Conservation (phyloP, 2,329 filamentous ascomycete genomes). For the Ceratocystiopsis sp. region DNA sequence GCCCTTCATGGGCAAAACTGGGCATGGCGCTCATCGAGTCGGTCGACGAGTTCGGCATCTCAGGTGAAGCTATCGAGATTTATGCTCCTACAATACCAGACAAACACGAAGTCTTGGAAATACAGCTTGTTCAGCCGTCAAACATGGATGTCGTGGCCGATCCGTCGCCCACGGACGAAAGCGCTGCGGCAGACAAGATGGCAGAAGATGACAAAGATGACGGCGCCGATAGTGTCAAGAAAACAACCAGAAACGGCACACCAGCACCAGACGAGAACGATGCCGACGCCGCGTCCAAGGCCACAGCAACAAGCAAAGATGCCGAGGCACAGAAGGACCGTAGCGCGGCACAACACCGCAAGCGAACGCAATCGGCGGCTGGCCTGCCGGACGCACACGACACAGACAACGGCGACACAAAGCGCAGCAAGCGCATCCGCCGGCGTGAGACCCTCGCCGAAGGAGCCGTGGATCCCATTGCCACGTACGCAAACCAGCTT, state of each 20-base stretch:
- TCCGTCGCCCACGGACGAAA: no score
- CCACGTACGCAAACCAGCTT: conserved; percentile 35
- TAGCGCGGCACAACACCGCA: conserved; percentile 24
- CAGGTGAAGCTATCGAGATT: conserved; percentile 19
- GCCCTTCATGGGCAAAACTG: conserved; percentile 25
- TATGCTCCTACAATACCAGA: conserved; percentile 20
- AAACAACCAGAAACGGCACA: neutral
- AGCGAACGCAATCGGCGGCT: conserved; percentile 44
- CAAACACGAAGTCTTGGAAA: conserved; percentile 21
- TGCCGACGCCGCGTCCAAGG: neutral
- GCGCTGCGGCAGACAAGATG: no score
- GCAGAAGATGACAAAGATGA: neutral
- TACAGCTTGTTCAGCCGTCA: conserved; percentile 20
- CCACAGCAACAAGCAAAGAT: neutral
- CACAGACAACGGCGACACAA: conserved; percentile 34
- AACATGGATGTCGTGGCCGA: no score
- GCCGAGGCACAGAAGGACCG: conserved; percentile 11
- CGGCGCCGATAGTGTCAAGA: neutral
- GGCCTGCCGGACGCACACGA: conserved; percentile 37
- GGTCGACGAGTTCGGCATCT: conserved; percentile 17
- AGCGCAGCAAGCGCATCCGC: conserved; percentile 48
- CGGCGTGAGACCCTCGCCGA: conserved; percentile 40
- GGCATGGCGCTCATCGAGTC: conserved; percentile 24
- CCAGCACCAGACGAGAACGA: neutral
- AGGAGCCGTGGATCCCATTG: conserved; percentile 34